These are phyloP conservation scores for Diaporthe eres DNA, from an alignment of 2,329 filamentous ascomycete genomes.

Conservation along the genomic window DNA sequence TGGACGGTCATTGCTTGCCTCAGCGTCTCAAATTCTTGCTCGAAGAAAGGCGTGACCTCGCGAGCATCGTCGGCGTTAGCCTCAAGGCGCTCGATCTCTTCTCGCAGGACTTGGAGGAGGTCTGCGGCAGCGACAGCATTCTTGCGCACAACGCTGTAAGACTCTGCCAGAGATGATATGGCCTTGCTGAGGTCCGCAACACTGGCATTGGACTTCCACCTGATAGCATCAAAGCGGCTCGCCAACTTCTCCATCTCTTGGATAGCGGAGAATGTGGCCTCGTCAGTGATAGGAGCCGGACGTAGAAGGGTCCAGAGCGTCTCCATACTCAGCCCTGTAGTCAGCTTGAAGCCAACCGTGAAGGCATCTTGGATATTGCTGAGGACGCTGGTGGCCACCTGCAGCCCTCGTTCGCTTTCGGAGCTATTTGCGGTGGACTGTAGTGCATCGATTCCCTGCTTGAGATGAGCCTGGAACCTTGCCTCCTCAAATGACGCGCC, in stretches of 20 bases:
- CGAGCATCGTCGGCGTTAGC: slow-evolving; percentile 57
- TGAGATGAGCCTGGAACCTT: slow-evolving; percentile 74
- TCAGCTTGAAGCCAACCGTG: slow-evolving; percentile 78
- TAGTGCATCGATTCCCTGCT: slow-evolving; percentile 62
- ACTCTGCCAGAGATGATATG: slow-evolving; percentile 67
- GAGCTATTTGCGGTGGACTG: slow-evolving; percentile 49
- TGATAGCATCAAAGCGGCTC: slow-evolving; percentile 70
- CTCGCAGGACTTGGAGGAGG: slow-evolving; percentile 64
- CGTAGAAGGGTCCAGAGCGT: slow-evolving; percentile 80
- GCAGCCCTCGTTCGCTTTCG: slow-evolving; percentile 48
- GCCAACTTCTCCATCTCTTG: slow-evolving; percentile 69
- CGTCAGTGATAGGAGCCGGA: slow-evolving; percentile 69
- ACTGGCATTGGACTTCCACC: slow-evolving; percentile 69
- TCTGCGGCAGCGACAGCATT: slow-evolving; percentile 57
- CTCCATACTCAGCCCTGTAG: slow-evolving; percentile 85
- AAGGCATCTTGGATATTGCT: slow-evolving; percentile 70
- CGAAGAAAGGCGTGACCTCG: slow-evolving; percentile 64
- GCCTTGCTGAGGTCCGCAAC: slow-evolving; percentile 67
- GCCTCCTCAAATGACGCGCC: slow-evolving; percentile 70
- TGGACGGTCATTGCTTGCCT: slow-evolving; percentile 66
- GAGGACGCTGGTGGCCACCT: slow-evolving; percentile 58
- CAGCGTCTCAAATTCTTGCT: slow-evolving; percentile 69
- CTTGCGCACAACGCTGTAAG: slow-evolving; percentile 69
- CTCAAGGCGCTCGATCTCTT: slow-evolving; percentile 68
- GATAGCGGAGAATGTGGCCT: slow-evolving; percentile 60